Conservation (phyloP, 2,329 filamentous ascomycete species). For the Colletotrichum destructivum region DNA sequence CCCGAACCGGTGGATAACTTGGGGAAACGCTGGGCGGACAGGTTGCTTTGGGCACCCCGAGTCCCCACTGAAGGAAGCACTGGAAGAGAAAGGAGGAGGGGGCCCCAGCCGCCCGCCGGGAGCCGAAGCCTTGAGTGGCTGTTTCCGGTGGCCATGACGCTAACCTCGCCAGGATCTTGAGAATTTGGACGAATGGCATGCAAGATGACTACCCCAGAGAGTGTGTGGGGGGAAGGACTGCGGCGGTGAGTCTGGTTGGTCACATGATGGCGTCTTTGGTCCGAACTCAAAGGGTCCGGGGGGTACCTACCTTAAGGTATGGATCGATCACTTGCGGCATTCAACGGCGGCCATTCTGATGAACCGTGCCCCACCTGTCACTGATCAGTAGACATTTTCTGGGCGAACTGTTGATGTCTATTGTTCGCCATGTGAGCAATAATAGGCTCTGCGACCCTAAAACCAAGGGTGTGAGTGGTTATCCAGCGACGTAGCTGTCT, state of each 20-base stretch:
- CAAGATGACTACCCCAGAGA: slow-evolving; percentile 23
- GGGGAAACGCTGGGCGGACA: slow-evolving; percentile 33
- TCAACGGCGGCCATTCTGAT: neutral
- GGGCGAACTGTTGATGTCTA: neutral
- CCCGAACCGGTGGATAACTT: slow-evolving; percentile 42
- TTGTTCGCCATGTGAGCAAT: too few species aligned
- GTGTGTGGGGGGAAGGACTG: slow-evolving; percentile 6
- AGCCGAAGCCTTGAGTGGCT: slow-evolving; percentile 36
- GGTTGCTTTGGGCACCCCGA: slow-evolving; percentile 7
- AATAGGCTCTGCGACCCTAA: neutral
- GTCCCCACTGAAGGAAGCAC: slow-evolving; percentile 13
- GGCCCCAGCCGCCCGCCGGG: slow-evolving; percentile 9
- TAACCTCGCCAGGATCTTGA: slow-evolving; percentile 22
- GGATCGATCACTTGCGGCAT: neutral
- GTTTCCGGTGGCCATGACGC: slow-evolving; percentile 30
- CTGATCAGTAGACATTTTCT: neutral
- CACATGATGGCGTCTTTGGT: slow-evolving; percentile 31
- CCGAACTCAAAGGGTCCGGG: slow-evolving; percentile 15
- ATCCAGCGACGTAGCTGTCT: neutral
- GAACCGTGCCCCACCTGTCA: neutral
- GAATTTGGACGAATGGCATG: slow-evolving; percentile 23
- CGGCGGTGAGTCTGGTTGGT: neutral
- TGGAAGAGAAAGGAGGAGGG: neutral
- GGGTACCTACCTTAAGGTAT: too few species aligned
- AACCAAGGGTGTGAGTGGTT: neutral